Conservation (phyloP, 2,329 filamentous ascomycete species). For the Cytospora schulzeri region DNA sequence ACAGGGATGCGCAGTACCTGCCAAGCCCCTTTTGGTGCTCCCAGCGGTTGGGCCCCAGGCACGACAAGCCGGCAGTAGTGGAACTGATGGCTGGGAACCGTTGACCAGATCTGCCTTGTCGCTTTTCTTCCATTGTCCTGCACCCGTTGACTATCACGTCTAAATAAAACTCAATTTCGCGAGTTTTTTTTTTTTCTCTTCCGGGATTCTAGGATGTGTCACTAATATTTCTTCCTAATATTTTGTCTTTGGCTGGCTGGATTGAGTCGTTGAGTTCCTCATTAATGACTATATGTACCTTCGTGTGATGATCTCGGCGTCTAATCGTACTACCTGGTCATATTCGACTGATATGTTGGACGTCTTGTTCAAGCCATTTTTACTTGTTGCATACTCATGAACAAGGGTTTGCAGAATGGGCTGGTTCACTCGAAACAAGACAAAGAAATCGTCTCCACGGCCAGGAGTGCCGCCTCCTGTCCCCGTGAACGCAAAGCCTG, state of each 20-base stretch:
- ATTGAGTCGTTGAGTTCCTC: slow-evolving; percentile 10
- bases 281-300: slow-evolving; percentile 9
- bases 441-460: slow-evolving; percentile 18
- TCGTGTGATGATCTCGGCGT: slow-evolving; percentile 4
- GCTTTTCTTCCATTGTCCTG: neutral
- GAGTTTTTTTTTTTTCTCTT: neutral
- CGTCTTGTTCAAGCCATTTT: slow-evolving; percentile 3
- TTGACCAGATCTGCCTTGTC: neutral
- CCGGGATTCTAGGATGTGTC: slow-evolving; percentile 5
- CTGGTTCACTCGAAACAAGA: slow-evolving; percentile 24
- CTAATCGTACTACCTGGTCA: neutral
- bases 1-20: slow-evolving; percentile 23
- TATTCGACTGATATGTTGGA: slow-evolving; percentile 11
- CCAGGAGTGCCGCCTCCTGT: slow-evolving; percentile 10
- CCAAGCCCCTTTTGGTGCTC: slow-evolving; percentile 22
- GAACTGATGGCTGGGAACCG: slow-evolving; percentile 1
- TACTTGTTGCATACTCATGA: neutral
- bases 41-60: slow-evolving; percentile 14
- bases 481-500: slow-evolving; percentile 6
- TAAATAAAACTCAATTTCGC: slow-evolving; percentile 10
- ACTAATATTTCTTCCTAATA: slow-evolving; percentile 7
- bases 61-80: slow-evolving; percentile 16
- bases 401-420: slow-evolving; percentile 17
- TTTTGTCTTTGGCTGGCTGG: slow-evolving; percentile 8
- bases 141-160: neutral